Evolutionary conservation across 2,329 filamentous ascomycete species (phyloP), one percentile per base, ranked within the genome.

Genomic region (Chaetoscypha palmicola): DNA sequence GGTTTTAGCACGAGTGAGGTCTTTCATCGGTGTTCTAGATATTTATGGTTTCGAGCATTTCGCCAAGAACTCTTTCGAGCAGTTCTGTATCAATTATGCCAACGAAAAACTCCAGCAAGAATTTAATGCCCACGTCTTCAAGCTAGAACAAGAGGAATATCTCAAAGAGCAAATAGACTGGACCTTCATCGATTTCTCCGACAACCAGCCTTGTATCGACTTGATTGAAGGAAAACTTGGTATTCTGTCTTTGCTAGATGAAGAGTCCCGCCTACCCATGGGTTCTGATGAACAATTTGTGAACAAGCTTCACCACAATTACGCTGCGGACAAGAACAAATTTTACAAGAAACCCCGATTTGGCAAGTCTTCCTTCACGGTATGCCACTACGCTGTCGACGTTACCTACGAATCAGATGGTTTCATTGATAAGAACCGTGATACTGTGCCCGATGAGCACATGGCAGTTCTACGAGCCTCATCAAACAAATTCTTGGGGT

Each of bases 1-100:
- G 52, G 87, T 97, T 28, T 66, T 97, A 41, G 81, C 75, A 57
- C 79, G 86, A 31, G 88, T 94, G 45, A 77, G 73, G 43, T 91
- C 87, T 2, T 98, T 98, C 66, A 98, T 98, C 58, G 92, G 92
- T 65, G 92, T 98, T 37, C 77, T 98, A 52, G 92, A 98, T 86
- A 98, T 98, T 56, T 97, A 97, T 66, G 91, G 91, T 52, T 98
- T 98, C 62, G 92, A 98, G 66, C 92, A 97, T 68, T 98, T 98
- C 61, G 91, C 92, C 50, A 97, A 96, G 73, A 98, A 98, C 70
- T 98, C 92, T 1, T 98, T 98, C 59, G 92, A 98, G 65, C 92
- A 98, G 65, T 98, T 98, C 68, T 98, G 92, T 69, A 98, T 98
- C 77, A 98, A 98, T 68, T 98, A 98, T 61, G 92, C 92, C 67